A percentile compares a stretch with the other conserved stretches of the same genome.
Evolutionary conservation across 2,329 filamentous ascomycete genomes (phyloP).

Genomic region (Colletotrichum sp.): DNA sequence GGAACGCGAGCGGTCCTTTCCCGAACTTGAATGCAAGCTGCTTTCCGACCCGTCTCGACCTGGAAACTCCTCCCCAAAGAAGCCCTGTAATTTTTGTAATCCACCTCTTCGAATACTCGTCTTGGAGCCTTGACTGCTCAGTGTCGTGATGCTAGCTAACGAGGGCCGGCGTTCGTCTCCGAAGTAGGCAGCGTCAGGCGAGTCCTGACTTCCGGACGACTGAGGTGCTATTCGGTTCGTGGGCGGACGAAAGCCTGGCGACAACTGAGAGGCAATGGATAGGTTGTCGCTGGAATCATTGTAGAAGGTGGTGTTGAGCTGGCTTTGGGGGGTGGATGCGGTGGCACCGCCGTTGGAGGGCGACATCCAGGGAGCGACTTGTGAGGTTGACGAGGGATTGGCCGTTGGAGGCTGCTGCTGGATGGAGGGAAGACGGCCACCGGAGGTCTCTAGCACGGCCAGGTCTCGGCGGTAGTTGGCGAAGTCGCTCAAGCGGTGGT

Average conservation of each 20-base stretch:
- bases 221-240: slow-evolving; percentile 26
- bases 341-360: slow-evolving; percentile 35
- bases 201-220: slow-evolving; percentile 61
- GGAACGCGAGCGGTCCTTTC: slow-evolving; percentile 68
- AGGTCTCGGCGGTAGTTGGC: slow-evolving; percentile 76
- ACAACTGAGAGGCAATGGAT: slow-evolving; percentile 67
- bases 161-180: slow-evolving; percentile 84
- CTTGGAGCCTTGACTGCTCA: slow-evolving; percentile 85
- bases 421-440: slow-evolving; percentile 61
- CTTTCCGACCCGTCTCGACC: slow-evolving; percentile 77
- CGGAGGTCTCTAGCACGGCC: slow-evolving; percentile 68
- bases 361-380: slow-evolving; percentile 65
- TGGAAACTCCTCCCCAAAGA: slow-evolving; percentile 90
- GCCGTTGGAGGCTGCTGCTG: slow-evolving; percentile 63
- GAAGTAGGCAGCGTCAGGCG: slow-evolving; percentile 64
- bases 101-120: slow-evolving; percentile 73
- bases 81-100: slow-evolving; percentile 84
- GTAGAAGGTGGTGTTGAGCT: slow-evolving; percentile 64
- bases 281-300: slow-evolving; percentile 78
- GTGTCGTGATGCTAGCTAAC: slow-evolving; percentile 82
- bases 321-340: slow-evolving; percentile 27
- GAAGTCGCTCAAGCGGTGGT: slow-evolving; percentile 64
- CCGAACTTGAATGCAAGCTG: slow-evolving; percentile 57
- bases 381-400: slow-evolving; percentile 56
- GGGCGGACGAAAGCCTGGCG: slow-evolving; percentile 66